phyloP scores from a whole-genome alignment of 2,329 filamentous ascomycete genomes.

The Chalara sp. region DNA sequence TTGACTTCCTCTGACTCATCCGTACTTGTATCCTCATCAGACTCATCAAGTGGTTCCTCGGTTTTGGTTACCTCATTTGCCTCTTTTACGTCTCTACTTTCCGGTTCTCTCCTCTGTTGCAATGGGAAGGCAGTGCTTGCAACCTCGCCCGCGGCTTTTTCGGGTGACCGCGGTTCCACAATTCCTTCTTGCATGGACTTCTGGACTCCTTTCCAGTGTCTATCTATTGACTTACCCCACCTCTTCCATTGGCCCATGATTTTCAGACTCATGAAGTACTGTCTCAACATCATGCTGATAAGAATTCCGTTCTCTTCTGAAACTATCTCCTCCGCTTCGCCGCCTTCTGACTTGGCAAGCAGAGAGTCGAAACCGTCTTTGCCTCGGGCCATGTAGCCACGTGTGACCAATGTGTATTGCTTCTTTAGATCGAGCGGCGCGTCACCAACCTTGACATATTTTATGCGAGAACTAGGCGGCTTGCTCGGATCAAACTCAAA shows the following conservation, averaged over 20 bases:
- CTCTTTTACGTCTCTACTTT: neutral
- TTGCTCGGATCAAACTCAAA: conserved; percentile 9
- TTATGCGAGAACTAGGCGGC: conserved; percentile 3
- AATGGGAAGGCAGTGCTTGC: neutral
- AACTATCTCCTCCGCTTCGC: conserved; percentile 8
- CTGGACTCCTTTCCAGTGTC: conserved; percentile 11
- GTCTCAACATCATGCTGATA: conserved; percentile 11
- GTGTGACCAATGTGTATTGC: conserved; percentile 5
- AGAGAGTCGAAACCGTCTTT: conserved; percentile 10
- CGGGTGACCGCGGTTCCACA: neutral
- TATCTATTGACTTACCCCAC: conserved; percentile 9
- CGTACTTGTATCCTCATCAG: neutral
- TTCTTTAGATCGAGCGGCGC: conserved; percentile 5
- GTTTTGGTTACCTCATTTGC: neutral
- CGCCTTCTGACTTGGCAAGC: conserved; percentile 6
- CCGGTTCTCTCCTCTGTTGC: neutral
- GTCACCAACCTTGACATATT: conserved; percentile 7
- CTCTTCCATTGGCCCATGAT: conserved; percentile 9
- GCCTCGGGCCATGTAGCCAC: conserved; percentile 9
- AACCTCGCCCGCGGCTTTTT: neutral
- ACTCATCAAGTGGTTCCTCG: neutral
- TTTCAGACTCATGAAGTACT: conserved; percentile 12
- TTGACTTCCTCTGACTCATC: neutral
- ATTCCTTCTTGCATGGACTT: conserved; percentile 2
- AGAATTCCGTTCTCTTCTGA: conserved; percentile 10